Conservation (phyloP, 2,329 filamentous ascomycete genomes). For the Penicillium sp. region DNA sequence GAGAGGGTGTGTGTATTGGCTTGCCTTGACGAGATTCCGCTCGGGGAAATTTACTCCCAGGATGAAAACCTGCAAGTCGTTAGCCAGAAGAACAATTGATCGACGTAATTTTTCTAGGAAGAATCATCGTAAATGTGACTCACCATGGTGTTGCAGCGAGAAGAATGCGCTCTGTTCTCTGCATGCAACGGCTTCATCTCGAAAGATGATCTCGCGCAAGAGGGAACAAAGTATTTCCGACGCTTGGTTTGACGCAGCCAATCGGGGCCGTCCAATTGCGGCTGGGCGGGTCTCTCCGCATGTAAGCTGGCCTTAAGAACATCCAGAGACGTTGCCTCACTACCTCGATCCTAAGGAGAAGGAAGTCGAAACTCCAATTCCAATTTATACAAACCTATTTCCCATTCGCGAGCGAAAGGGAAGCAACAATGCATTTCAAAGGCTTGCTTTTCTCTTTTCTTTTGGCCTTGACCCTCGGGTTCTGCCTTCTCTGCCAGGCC, state of each 20-base stretch:
- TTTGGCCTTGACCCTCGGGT: constrained; percentile 67
- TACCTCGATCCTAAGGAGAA: constrained; percentile 15
- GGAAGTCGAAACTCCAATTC: constrained; percentile 10
- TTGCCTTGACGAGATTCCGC: constrained; percentile 75
- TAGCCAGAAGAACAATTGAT: neutral
- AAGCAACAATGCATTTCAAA: constrained; percentile 30
- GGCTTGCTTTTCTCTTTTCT: constrained; percentile 60
- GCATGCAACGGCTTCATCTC: neutral
- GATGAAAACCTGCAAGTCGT: constrained; percentile 67
- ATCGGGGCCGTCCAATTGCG: constrained; percentile 9
- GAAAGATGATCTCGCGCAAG: neutral
- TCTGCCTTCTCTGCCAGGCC: constrained; percentile 63
- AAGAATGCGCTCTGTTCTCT: neutral
- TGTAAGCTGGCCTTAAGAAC: constrained; percentile 14
- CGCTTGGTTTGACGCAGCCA: neutral
- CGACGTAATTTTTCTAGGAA: neutral
- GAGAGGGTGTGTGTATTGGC: constrained; percentile 15
- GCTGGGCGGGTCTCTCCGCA: constrained; percentile 22
- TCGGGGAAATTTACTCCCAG: constrained; percentile 83
- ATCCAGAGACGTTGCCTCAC: constrained; percentile 5
- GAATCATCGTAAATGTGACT: neutral
- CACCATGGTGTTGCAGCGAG: constrained; percentile 9
- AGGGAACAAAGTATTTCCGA: constrained; percentile 33
- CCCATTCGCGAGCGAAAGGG: neutral
- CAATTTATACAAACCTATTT: neutral